These are phyloP conservation scores for Leccinum rimulosum DNA, from an alignment of 768 basidiomycete genomes.

Conservation along the genomic window DNA sequence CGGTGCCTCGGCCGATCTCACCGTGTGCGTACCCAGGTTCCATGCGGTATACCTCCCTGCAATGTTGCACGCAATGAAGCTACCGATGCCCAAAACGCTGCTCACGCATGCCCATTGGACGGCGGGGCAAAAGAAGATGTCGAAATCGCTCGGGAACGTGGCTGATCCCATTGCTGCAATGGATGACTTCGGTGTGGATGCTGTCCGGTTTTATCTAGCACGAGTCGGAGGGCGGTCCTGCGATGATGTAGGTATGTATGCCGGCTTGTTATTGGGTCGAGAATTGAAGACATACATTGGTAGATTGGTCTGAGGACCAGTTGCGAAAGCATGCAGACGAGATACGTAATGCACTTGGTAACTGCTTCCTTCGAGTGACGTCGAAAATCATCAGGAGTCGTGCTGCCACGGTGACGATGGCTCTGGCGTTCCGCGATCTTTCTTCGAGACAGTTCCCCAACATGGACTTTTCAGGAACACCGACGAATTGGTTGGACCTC, in stretches of 20 bases:
- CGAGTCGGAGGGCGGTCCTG: conserved; percentile 73
- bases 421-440: conserved; percentile 19
- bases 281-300: background rate
- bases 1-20: background rate
- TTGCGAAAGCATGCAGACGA: conserved; percentile 61
- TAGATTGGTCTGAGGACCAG: conserved; percentile 76
- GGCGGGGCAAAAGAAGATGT: conserved; percentile 81
- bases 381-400: conserved; percentile 47
- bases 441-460: conserved; percentile 14
- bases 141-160: conserved; percentile 84
- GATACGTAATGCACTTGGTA: conserved; percentile 68
- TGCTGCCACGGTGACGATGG: background rate
- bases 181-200: conserved; percentile 65
- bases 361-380: conserved; percentile 68
- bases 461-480: background rate
- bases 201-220: conserved; percentile 78
- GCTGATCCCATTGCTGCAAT: conserved; percentile 78
- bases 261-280: background rate
- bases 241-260: conserved; percentile 66
- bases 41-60: conserved; percentile 89
- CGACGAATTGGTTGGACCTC: conserved; percentile 7
- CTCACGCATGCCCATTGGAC: conserved; percentile 87
- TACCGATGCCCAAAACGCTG: conserved; percentile 50
- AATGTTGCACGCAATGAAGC: conserved; percentile 68
- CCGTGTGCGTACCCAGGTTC: conserved; percentile 48